These are phyloP conservation scores for Fusarium sp. DNA, from an alignment of 2,329 filamentous ascomycete genomes.

Conservation along the genomic window DNA sequence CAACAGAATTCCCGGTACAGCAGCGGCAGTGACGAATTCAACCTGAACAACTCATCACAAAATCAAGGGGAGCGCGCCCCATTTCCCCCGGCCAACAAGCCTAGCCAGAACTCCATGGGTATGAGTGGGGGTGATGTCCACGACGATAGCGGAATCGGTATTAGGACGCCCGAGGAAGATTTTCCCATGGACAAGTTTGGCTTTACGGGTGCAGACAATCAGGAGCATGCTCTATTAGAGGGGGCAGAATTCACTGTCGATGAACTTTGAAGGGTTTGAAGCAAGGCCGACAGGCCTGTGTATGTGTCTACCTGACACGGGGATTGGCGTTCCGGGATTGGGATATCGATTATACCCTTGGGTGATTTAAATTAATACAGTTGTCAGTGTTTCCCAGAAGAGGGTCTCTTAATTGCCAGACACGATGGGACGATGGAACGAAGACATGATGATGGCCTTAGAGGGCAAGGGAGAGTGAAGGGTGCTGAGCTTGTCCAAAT, in stretches of 20 bases:
- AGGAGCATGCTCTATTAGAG: conserved; percentile 52
- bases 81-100: conserved; percentile 60
- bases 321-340: conserved; percentile 43
- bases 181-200: conserved; percentile 71
- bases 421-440: conserved; percentile 51
- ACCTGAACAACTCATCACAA: conserved; percentile 59
- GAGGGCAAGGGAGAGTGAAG: conserved; percentile 3
- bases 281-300: conserved; percentile 3
- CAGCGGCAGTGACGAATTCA: conserved; percentile 61
- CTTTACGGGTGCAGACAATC: conserved; percentile 55
- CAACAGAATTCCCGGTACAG: conserved; percentile 56
- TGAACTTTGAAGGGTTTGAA: conserved; percentile 31
- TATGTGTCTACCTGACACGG: conserved; percentile 10
- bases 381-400: conserved; percentile 30
- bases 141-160: conserved; percentile 82
- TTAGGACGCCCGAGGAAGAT: conserved; percentile 75
- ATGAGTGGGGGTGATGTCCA: conserved; percentile 62
- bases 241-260: conserved; percentile 47
- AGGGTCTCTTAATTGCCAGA: conserved; percentile 41
- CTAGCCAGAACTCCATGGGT: conserved; percentile 56
- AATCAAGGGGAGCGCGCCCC: conserved; percentile 64
- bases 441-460: conserved; percentile 48
- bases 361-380: conserved; percentile 45
- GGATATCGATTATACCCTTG: conserved; percentile 42
- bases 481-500: neutral